Percentiles rank a stretch among this genome's conserved stretches.
phyloP scores from a whole-genome alignment of 106 monocot species.

The Dendrobium nobile region DNA sequence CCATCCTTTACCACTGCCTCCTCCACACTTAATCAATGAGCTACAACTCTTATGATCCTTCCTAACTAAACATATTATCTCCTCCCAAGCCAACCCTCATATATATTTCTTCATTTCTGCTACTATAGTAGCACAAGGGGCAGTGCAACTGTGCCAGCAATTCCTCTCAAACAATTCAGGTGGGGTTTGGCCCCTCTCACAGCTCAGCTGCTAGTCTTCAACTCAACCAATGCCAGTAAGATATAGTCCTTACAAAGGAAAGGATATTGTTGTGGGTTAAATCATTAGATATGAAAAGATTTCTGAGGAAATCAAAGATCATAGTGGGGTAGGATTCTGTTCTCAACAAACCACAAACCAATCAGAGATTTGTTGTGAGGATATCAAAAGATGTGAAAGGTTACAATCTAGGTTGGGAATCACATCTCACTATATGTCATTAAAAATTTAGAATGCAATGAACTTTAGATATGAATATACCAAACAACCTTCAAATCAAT shows the following conservation, averaged over 20 bases:
- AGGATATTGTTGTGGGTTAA: background rate
- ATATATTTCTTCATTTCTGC: too few species aligned
- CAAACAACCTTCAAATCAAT: background rate
- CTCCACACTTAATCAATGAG: background rate
- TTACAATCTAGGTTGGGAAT: background rate
- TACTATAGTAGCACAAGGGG: background rate
- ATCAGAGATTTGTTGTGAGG: background rate
- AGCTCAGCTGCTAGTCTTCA: background rate
- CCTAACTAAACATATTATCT: background rate
- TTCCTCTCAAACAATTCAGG: background rate
- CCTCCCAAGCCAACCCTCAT: background rate
- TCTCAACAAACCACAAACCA: background rate
- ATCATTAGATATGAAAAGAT: background rate
- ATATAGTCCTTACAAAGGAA: background rate
- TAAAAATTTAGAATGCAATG: background rate
- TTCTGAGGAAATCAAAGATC: background rate
- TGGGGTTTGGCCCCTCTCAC: background rate
- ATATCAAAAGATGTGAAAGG: background rate
- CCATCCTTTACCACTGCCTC: background rate
- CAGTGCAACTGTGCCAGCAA: background rate
- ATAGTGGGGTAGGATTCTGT: background rate
- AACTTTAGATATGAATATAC: background rate
- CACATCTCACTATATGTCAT: background rate
- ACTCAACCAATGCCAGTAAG: background rate
- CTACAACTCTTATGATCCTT: background rate